Evolutionary conservation across 202 grass and related monocot genomes (phyloP).

Genomic region (Eragrostis tef): DNA sequence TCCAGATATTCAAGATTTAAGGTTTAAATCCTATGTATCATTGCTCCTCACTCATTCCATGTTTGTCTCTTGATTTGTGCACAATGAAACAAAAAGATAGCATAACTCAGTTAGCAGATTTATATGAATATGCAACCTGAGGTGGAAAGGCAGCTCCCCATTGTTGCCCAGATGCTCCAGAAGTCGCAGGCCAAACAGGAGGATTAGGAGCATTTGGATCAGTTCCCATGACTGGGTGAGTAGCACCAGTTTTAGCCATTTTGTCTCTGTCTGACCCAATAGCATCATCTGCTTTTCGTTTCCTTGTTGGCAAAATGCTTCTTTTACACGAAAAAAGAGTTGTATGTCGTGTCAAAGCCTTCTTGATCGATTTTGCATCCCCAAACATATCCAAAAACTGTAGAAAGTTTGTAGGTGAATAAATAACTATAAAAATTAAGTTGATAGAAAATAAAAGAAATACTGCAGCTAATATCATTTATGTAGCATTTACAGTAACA

Average conservation of each 20-base stretch:
- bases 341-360: conserved; percentile 64
- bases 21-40: not conserved
- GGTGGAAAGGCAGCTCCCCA: conserved; percentile 78
- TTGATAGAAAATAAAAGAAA: conserved; percentile 2
- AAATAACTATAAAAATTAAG: conserved; percentile 18
- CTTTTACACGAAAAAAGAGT: conserved; percentile 72
- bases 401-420: conserved; percentile 37
- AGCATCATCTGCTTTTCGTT: conserved; percentile 78
- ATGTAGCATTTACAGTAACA: conserved; percentile 9
- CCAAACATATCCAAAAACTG: conserved; percentile 99
- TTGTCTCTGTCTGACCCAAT: conserved; percentile 77
- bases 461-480: not conserved
- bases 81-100: not conserved
- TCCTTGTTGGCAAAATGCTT: conserved; percentile 70
- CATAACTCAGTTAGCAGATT: conserved; percentile 48
- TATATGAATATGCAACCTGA: conserved; percentile 58
- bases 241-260: conserved; percentile 61
- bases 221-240: conserved; percentile 55
- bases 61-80: not conserved
- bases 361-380: conserved; percentile 85
- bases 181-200: conserved; percentile 56
- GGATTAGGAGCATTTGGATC: conserved; percentile 71
- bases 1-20: conserved; percentile 5
- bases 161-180: conserved; percentile 64
- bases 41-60: not conserved